These are phyloP conservation scores for Chrysosporium queenslandicum DNA, from an alignment of 2,329 filamentous ascomycete species.

Conservation along the genomic window DNA sequence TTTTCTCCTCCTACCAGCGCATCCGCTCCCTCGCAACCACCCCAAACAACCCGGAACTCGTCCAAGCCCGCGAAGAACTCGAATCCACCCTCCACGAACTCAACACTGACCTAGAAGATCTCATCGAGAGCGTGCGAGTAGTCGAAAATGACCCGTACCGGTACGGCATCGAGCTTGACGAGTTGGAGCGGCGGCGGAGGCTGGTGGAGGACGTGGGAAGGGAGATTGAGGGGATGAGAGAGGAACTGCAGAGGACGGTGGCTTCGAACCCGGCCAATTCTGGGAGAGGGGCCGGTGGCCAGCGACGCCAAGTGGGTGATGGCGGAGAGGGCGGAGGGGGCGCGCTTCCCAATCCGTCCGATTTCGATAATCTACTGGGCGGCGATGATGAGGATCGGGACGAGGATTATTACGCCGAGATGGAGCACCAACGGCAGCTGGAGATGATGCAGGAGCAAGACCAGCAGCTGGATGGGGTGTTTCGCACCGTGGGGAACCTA, in stretches of 20 bases:
- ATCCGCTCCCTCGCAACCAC: constrained; percentile 76
- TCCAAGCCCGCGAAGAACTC: constrained; percentile 61
- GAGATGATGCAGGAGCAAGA: constrained; percentile 94
- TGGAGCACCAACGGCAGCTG: constrained; percentile 83
- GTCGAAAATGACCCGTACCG: constrained; percentile 78
- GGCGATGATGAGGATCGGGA: constrained; percentile 37
- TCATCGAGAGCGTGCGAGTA: constrained; percentile 74
- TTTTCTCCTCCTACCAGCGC: constrained; percentile 90
- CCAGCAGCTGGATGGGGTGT: constrained; percentile 82
- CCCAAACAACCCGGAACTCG: constrained; percentile 58
- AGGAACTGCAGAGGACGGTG: constrained; percentile 55
- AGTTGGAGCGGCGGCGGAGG: constrained; percentile 67
- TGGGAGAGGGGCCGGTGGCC: constrained; percentile 6
- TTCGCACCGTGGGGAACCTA: constrained; percentile 83
- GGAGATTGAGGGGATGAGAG: constrained; percentile 81
- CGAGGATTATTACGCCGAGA: constrained; percentile 62
- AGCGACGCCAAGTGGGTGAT: constrained; percentile 18
- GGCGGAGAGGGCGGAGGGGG: too few relatives aligned
- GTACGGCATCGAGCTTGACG: constrained; percentile 73
- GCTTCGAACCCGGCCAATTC: constrained; percentile 2
- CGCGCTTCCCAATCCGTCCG: constrained; percentile 51
- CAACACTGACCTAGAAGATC: constrained; percentile 76
- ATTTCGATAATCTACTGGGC: constrained; percentile 41
- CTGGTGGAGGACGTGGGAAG: constrained; percentile 81
- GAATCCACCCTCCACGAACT: constrained; percentile 65